These are phyloP conservation scores for Mucor racemosus DNA, from an alignment of 371 early-diverging fungal species.

Conservation along the genomic window DNA sequence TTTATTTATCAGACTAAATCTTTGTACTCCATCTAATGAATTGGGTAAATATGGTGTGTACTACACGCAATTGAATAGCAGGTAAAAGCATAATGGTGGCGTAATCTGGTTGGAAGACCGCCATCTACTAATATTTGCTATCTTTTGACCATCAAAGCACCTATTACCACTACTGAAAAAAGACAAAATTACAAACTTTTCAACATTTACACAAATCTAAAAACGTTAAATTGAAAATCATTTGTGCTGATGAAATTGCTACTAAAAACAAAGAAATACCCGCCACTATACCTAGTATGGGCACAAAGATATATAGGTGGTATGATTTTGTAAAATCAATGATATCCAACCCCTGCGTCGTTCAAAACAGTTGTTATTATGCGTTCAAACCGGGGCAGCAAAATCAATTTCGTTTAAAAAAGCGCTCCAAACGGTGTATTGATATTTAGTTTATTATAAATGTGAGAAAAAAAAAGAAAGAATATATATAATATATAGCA, in stretches of 20 bases:
- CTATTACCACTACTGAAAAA: neutral
- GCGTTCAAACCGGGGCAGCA: conserved; percentile 1
- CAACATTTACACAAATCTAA: too few species aligned
- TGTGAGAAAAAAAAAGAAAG: neutral
- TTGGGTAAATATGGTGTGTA: neutral
- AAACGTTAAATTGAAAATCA: neutral
- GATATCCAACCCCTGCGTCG: neutral
- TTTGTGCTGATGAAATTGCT: conserved; percentile 88
- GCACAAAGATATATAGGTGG: conserved; percentile 32
- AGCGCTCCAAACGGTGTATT: conserved; percentile 8
- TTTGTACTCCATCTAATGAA: conserved; percentile 1
- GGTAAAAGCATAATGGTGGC: neutral
- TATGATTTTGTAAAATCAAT: conserved; percentile 31
- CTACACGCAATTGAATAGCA: neutral
- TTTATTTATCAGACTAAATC: neutral
- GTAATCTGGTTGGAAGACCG: neutral
- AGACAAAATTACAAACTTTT: neutral
- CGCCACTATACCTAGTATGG: conserved; percentile 29
- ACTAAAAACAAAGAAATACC: conserved; percentile 59
- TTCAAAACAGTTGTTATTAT: neutral
- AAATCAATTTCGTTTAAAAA: neutral
- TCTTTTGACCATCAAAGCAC: conserved; percentile 83
- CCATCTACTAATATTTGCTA: neutral
- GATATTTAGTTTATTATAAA: neutral
- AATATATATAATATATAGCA: neutral